Percentiles rank a stretch among this genome's conserved stretches.
Evolutionary conservation across 2,329 filamentous ascomycete species (phyloP).

Genomic region (Periconia sp.): DNA sequence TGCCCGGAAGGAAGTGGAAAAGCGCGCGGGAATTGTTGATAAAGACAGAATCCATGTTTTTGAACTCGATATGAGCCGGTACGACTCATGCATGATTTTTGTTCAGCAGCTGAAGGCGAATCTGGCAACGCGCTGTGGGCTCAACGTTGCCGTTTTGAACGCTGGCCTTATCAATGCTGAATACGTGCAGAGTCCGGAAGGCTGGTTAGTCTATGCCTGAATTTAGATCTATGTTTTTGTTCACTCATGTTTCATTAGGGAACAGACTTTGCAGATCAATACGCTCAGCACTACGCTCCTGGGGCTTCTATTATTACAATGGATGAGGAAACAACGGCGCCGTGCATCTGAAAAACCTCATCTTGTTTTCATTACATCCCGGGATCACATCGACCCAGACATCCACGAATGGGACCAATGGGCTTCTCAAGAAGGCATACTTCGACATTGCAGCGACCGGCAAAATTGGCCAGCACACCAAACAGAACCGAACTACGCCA

Average conservation of each 20-base stretch:
- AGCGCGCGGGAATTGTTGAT: not conserved
- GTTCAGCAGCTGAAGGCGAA: not conserved
- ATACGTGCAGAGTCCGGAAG: not conserved
- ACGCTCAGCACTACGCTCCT: not conserved
- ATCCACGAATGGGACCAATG: not conserved
- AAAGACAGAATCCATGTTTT: constrained; percentile 3
- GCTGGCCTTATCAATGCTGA: not conserved
- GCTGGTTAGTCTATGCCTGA: not conserved
- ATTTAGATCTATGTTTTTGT: too few species aligned
- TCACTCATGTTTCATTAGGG: too few species aligned
- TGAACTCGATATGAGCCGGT: not conserved
- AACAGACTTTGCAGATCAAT: not conserved
- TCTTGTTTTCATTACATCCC: not conserved
- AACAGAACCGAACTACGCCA: not conserved
- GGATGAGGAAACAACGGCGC: not conserved
- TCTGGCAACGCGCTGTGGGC: not conserved
- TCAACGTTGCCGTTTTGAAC: not conserved
- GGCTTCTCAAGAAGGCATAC: not conserved
- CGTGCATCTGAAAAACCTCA: not conserved
- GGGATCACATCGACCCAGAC: not conserved
- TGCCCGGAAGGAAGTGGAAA: not conserved
- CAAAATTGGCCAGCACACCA: not conserved
- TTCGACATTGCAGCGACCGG: not conserved
- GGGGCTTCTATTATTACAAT: not conserved
- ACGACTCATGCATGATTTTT: not conserved